Evolutionary conservation across 148 eudicot genomes (phyloP).

Genomic region (Chenopodium quinoa): DNA sequence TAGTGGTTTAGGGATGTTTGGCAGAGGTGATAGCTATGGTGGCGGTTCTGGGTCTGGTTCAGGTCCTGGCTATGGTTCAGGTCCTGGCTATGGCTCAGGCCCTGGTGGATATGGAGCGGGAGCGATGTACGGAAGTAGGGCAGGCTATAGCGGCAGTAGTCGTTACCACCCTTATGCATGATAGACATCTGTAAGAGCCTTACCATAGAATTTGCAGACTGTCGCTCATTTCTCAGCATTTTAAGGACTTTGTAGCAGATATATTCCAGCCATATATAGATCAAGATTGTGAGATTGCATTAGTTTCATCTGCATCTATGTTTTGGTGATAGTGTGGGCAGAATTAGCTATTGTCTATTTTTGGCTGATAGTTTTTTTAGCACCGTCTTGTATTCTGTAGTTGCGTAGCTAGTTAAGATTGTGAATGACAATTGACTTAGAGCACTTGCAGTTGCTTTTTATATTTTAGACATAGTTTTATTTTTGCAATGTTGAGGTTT

Average conservation of each 20-base stretch:
- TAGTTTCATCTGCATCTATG: slow-evolving; percentile 26
- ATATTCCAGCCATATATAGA: slow-evolving; percentile 29
- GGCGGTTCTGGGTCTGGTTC: slow-evolving; percentile 45
- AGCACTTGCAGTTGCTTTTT: slow-evolving; percentile 14
- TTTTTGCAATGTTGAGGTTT: slow-evolving; percentile 20
- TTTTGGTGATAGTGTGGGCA: slow-evolving; percentile 1
- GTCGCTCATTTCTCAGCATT: slow-evolving; percentile 14
- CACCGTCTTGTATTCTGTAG: slow-evolving; percentile 18
- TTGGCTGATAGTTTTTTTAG: neutral
- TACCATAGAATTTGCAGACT: slow-evolving; percentile 30
- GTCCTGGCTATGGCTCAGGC: slow-evolving; percentile 35
- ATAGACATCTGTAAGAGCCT: slow-evolving; percentile 35
- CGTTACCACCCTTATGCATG: slow-evolving; percentile 55
- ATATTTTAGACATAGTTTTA: slow-evolving; percentile 10
- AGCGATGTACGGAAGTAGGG: slow-evolving; percentile 59
- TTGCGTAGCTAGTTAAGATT: slow-evolving; percentile 19
- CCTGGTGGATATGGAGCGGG: slow-evolving; percentile 44
- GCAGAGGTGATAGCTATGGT: slow-evolving; percentile 50
- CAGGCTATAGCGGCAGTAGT: slow-evolving; percentile 62
- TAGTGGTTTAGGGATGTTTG: slow-evolving; percentile 34
- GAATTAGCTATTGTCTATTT: slow-evolving; percentile 13
- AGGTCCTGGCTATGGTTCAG: slow-evolving; percentile 43
- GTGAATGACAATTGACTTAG: slow-evolving; percentile 24
- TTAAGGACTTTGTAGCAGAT: slow-evolving; percentile 23
- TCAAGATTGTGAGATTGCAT: slow-evolving; percentile 35